Evolutionary conservation across 1,139 yeast genomes (phyloP).

Genomic region (Debaryomyces singareniensis): DNA sequence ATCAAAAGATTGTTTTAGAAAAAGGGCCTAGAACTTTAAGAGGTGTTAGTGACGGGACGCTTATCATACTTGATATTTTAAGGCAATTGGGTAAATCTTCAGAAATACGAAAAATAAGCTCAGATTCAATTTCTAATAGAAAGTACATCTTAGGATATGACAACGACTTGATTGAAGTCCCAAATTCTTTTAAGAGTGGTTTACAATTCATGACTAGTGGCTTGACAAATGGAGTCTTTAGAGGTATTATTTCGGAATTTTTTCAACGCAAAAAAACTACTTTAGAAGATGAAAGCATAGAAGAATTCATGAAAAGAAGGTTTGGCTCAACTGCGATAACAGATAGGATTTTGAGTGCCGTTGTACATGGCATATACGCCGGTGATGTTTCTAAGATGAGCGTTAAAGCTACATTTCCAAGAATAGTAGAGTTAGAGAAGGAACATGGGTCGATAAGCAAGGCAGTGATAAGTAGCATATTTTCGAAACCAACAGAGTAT

Average conservation of each 20-base stretch:
- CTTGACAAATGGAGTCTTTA: constrained; percentile 21
- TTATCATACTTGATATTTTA: constrained; percentile 54
- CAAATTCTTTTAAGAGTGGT: constrained; percentile 35
- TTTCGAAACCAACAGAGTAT: constrained; percentile 5
- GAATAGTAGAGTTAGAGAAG: constrained; percentile 50
- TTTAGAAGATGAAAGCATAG: constrained; percentile 62
- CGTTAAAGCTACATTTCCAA: constrained; percentile 50
- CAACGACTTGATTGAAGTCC: constrained; percentile 44
- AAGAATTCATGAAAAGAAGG: constrained; percentile 59
- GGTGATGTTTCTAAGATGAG: constrained; percentile 72
- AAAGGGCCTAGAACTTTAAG: constrained; percentile 75
- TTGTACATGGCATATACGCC: constrained; percentile 86
- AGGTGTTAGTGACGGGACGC: constrained; percentile 63
- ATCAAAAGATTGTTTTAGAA: constrained; percentile 36
- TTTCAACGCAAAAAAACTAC: constrained; percentile 20
- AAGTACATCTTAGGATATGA: constrained; percentile 47
- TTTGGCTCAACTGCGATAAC: constrained; percentile 54
- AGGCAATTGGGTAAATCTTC: constrained; percentile 34
- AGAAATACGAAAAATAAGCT: constrained; percentile 44
- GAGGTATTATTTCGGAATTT: constrained; percentile 37
- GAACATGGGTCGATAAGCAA: constrained; percentile 54
- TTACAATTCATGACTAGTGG: constrained; percentile 39
- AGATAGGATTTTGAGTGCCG: constrained; percentile 68
- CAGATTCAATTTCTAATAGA: constrained; percentile 49
- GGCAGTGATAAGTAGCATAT: constrained; percentile 14